These are phyloP conservation scores for Trichopus zeylanicus DNA, from an alignment of 116 monocot genomes.

Conservation along the genomic window DNA sequence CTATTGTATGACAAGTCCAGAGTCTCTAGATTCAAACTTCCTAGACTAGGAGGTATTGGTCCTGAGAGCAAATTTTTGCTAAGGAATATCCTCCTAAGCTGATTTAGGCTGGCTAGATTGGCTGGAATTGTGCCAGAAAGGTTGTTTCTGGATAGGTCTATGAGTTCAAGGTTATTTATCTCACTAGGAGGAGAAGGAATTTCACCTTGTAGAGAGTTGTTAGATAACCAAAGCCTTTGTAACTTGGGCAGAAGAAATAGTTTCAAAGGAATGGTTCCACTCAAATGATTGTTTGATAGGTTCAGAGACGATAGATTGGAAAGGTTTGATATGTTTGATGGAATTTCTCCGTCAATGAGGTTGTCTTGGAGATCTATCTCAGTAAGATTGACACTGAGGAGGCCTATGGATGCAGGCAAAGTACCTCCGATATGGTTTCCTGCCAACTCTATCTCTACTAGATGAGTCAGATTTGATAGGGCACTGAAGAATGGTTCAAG, in stretches of 20 bases:
- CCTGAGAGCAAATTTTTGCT: constrained; percentile 18
- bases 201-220: constrained; percentile 20
- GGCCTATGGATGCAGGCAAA: constrained; percentile 16
- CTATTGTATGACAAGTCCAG: constrained; percentile 33
- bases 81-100: constrained; percentile 19
- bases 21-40: constrained; percentile 16
- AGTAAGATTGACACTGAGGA: constrained; percentile 14
- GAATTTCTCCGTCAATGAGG: constrained; percentile 21
- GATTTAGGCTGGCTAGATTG: constrained; percentile 15
- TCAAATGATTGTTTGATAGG: constrained; percentile 23
- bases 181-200: constrained; percentile 18
- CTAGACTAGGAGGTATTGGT: constrained; percentile 25
- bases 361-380: constrained; percentile 29
- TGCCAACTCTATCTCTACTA: constrained; percentile 19
- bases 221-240: constrained; percentile 27
- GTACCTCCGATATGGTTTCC: constrained; percentile 24
- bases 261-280: constrained; percentile 21
- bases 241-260: constrained; percentile 18
- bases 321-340: constrained; percentile 21
- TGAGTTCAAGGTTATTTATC: constrained; percentile 13
- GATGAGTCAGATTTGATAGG: constrained; percentile 24
- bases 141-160: constrained; percentile 32
- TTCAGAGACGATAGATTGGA: constrained; percentile 20
- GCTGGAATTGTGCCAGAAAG: constrained; percentile 33
- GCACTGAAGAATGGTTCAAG: constrained; percentile 22